A percentile compares a stretch with the other conserved stretches of the same genome.
phyloP scores from a whole-genome alignment of 1,139 yeast species.

The Keqinozyma sinolaborantium region DNA sequence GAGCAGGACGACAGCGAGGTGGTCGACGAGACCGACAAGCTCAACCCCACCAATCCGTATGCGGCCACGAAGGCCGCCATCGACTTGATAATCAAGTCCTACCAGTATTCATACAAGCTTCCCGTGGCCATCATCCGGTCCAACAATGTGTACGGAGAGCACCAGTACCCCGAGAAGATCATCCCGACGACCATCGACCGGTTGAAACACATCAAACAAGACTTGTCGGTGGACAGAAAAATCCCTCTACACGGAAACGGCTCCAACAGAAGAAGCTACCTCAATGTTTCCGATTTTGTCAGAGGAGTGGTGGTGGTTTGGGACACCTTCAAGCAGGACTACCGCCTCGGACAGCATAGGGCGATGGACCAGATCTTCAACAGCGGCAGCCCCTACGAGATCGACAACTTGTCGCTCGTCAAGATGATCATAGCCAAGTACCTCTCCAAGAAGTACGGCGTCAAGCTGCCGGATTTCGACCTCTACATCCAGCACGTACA shows the following conservation, averaged over 20 bases:
- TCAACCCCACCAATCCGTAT: conserved; percentile 58
- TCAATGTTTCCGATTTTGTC: conserved; percentile 48
- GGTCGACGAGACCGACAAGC: conserved; percentile 32
- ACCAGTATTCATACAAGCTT: conserved; percentile 39
- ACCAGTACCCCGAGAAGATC: conserved; percentile 56
- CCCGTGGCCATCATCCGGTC: conserved; percentile 46
- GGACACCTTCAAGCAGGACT: conserved; percentile 10
- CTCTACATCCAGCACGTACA: conserved; percentile 26
- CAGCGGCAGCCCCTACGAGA: conserved; percentile 45
- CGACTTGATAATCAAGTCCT: conserved; percentile 49
- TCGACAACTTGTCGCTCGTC: conserved; percentile 34
- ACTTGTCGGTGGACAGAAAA: conserved; percentile 13
- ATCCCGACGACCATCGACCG: conserved; percentile 31
- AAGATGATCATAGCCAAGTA: conserved; percentile 17
- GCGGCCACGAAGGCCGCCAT: conserved; percentile 59
- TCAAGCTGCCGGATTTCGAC: conserved; percentile 7
- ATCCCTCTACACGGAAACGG: conserved; percentile 50
- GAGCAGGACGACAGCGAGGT: conserved; percentile 21
- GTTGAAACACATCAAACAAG: conserved; percentile 1
- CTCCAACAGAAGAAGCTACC: conserved; percentile 38
- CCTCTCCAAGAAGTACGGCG: conserved; percentile 5
- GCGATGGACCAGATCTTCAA: conserved; percentile 33
- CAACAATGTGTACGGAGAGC: conserved; percentile 56
- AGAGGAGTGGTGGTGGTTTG: conserved; percentile 37
- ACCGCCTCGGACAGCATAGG: not conserved